phyloP scores from a whole-genome alignment of 441 rosid genomes.

The Monsonia emarginata region DNA sequence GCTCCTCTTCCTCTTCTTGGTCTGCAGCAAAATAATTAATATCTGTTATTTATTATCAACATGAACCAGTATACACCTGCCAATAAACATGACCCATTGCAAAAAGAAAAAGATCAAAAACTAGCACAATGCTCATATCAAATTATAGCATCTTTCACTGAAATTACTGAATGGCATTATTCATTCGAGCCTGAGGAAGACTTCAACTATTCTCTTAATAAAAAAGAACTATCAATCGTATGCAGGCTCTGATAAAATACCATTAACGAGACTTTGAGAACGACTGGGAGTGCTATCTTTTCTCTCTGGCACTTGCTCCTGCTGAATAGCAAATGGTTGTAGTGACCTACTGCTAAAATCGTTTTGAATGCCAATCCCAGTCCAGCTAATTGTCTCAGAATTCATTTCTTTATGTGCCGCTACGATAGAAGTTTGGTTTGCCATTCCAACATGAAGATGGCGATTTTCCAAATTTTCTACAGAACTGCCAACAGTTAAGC shows the following conservation, averaged over 20 bases:
- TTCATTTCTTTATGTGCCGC: constrained; percentile 35
- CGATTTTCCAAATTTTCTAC: constrained; percentile 32
- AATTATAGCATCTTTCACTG: constrained; percentile 14
- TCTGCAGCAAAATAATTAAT: constrained; percentile 29
- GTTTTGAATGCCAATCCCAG: constrained; percentile 34
- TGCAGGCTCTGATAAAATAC: constrained; percentile 21
- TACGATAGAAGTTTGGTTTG: constrained; percentile 33
- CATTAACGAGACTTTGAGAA: constrained; percentile 30
- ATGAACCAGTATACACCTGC: constrained; percentile 18
- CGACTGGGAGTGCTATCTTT: constrained; percentile 30
- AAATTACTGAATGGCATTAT: constrained; percentile 13
- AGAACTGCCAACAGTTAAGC: constrained; percentile 25
- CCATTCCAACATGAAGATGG: constrained; percentile 30
- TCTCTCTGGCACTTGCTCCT: constrained; percentile 26
- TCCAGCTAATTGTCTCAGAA: constrained; percentile 37
- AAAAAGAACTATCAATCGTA: constrained; percentile 8
- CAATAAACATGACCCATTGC: constrained; percentile 19
- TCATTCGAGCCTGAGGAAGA: constrained; percentile 16
- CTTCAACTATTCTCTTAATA: constrained; percentile 15
- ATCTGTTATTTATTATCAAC: constrained; percentile 23
- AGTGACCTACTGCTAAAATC: constrained; percentile 31
- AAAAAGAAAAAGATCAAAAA: not conserved
- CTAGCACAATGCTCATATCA: constrained; percentile 11
- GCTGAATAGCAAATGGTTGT: constrained; percentile 27
- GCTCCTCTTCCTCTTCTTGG: constrained; percentile 48